A percentile compares a stretch with the other conserved stretches of the same genome.
These are phyloP conservation scores for Colletotrichum sp. DNA, from an alignment of 2,329 filamentous ascomycete species.

Conservation along the genomic window DNA sequence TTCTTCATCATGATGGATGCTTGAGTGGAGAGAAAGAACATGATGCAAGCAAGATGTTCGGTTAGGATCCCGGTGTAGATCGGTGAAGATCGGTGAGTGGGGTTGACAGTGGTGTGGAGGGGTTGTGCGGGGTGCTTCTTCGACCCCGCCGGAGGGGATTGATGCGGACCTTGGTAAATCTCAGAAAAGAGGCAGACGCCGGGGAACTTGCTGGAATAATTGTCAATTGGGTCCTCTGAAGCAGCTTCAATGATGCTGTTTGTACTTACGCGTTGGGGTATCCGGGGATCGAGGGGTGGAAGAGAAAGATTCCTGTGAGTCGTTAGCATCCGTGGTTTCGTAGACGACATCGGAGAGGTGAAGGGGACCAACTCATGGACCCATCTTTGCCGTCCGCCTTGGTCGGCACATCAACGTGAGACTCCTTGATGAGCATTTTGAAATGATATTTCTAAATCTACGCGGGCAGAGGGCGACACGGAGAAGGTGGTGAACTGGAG, in stretches of 20 bases:
- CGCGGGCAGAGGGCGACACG: rapidly evolving
- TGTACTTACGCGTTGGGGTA: slow-evolving; percentile 79
- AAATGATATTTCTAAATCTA: neutral
- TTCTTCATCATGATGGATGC: neutral
- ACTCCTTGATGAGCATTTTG: slow-evolving; percentile 60
- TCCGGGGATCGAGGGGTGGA: slow-evolving; percentile 82
- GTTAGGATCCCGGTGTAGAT: neutral
- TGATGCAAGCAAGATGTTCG: neutral
- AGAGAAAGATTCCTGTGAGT: slow-evolving; percentile 81
- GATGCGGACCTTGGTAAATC: slow-evolving; percentile 83
- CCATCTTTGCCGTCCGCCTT: slow-evolving; percentile 58
- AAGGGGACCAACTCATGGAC: slow-evolving; percentile 51
- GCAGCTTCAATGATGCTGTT: rapidly evolving
- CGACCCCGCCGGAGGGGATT: slow-evolving; percentile 1
- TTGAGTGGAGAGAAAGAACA: neutral
- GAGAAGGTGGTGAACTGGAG: neutral
- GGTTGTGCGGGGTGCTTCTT: neutral
- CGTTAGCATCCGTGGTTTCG: neutral
- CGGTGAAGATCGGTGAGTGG: neutral
- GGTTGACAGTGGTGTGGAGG: neutral
- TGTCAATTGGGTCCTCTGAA: neutral
- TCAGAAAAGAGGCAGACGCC: slow-evolving; percentile 90
- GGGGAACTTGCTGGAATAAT: slow-evolving; percentile 66
- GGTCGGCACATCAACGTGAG: slow-evolving; percentile 54
- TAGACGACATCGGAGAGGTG: neutral